Base-by-base conservation (phyloP, 1,284 basidiomycete species). In the Irpex sp. region DNA sequence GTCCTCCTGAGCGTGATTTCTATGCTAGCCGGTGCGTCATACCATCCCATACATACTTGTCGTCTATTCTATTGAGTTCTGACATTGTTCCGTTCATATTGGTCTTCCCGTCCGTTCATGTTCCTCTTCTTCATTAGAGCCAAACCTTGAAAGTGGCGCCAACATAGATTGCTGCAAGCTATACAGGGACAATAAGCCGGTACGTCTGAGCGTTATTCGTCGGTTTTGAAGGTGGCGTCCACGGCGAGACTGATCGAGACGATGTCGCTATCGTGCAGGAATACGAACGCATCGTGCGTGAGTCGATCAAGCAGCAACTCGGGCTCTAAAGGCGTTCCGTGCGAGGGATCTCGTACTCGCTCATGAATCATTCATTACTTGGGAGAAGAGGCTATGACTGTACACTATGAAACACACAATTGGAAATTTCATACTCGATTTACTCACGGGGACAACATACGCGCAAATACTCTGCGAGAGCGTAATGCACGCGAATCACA, bases 91-190 rank as follows among this genome's bases (percentile, higher is more conserved):
- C 46, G 43, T 21, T 39, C 9, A 46, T 36, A 11, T 15, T 31
- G 26, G 21, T 57, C 36, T 26, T 39, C 39, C 43, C 46, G 17
- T 59, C 39, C 15, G 46, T 49, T 43, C 39, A 11, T 43, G 39
- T 15, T 43, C 49, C 7, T 51, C 5, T 47, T 61, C 56, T 56
- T 26, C 15, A 35, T 37, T 68, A 89, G 97, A 99, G 80, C 97
- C 97, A n/a, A 99, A 99, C 77, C 84, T 98, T 60, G 97, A 99
- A 79, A 95, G 92, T 68, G 97, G 97, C 37, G 97, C 97, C 55
- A 98, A 98, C 78, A 93, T 99, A 65, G 97, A 99, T 77, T 95
- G 93, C 73, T 95, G 94, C 81, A 98, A 98, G 78, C 81, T 97
- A 55, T 97, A 96, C 74, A 85, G 95, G 62, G 95, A 97, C 67